These are phyloP conservation scores for Papiliotrema terrestris DNA, from an alignment of 1,284 basidiomycete species.

Conservation along the genomic window DNA sequence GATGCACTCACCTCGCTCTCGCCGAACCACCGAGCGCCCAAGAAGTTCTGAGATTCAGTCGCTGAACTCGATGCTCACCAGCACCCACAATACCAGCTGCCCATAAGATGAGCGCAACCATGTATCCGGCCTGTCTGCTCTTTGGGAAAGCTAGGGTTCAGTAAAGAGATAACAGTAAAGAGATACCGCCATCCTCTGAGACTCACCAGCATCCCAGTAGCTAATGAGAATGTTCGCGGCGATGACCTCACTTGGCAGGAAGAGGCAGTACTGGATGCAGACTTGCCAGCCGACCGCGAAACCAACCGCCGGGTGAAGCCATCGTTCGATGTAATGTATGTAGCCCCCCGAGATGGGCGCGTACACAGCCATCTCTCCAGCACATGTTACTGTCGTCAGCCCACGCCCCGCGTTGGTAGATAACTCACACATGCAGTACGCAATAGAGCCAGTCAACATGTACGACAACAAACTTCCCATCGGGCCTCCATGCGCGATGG, in stretches of 20 bases:
- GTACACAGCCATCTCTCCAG: slow-evolving; percentile 47
- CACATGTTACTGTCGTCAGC: slow-evolving; percentile 49
- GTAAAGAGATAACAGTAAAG: too few species aligned
- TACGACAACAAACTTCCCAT: slow-evolving; percentile 40
- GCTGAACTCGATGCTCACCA: background rate
- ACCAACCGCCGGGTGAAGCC: slow-evolving; percentile 37
- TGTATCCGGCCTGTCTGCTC: background rate
- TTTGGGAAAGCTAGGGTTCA: background rate
- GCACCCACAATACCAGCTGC: background rate
- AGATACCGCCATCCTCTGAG: too few species aligned
- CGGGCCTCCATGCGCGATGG: slow-evolving; percentile 51
- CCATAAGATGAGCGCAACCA: background rate
- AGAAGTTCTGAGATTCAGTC: slow-evolving; percentile 14
- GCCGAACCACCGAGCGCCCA: slow-evolving; percentile 47
- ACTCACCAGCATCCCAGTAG: background rate
- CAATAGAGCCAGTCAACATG: slow-evolving; percentile 20
- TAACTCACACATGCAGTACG: slow-evolving; percentile 21
- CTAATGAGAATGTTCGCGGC: slow-evolving; percentile 50
- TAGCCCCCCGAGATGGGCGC: slow-evolving; percentile 45
- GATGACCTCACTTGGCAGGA: slow-evolving; percentile 69
- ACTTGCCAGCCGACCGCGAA: slow-evolving; percentile 36
- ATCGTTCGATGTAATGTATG: slow-evolving; percentile 22
- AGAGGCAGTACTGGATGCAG: slow-evolving; percentile 55
- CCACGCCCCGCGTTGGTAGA: slow-evolving; percentile 69
- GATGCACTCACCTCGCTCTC: slow-evolving; percentile 56